Base-by-base conservation (phyloP, 2,329 filamentous ascomycete genomes). In the Paramyrothecium roridum region DNA sequence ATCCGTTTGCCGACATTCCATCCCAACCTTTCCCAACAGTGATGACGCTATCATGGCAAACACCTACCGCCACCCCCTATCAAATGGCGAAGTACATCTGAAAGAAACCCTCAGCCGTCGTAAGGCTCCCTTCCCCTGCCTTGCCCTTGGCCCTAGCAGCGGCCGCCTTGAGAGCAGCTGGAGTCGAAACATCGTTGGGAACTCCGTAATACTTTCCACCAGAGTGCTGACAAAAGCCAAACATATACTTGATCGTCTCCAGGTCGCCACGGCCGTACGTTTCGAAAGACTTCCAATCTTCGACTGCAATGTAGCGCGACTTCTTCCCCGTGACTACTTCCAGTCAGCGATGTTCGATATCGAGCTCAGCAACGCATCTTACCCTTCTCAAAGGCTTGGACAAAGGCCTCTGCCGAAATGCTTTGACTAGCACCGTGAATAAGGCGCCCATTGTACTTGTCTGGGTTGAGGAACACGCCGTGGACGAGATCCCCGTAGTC, bases 401-500 rank as follows among this genome's bases (percentile, higher is more conserved):
- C 61, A 3, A 72, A 53, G 17, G 69, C 56, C 2, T 67, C 65
- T 7, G 70, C 63, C 1, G 65, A 68, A 8, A 57, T 57, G 10
- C 70, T 65, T 21, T 68, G 61, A 56, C 75, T 77, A 46, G 73
- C 63, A 1, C 66, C 73, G 16, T 76, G 75, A 0, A 77, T 58
- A 1, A 74, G 59, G 3, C 58, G 60, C 1, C 71, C 68, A 56
- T 70, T 69, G 63, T 71, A 74, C 43, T 66, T 65, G 48, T 64
- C 63, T 0, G 75, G 75, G 13, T 70, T 65, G 8, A 78, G 65
- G 19, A 78, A 72, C 3, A 76, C 64, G 3, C 75, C 76, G 26
- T 79, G 76, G 12, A 79, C 70, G 19, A 78, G 66, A 52, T 79
- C 76, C 3, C 76, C 76, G 54, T 69, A 79, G 60, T 79, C 76